These are phyloP conservation scores for Pseudonectria foliicola DNA, from an alignment of 2,329 filamentous ascomycete genomes.

Conservation along the genomic window DNA sequence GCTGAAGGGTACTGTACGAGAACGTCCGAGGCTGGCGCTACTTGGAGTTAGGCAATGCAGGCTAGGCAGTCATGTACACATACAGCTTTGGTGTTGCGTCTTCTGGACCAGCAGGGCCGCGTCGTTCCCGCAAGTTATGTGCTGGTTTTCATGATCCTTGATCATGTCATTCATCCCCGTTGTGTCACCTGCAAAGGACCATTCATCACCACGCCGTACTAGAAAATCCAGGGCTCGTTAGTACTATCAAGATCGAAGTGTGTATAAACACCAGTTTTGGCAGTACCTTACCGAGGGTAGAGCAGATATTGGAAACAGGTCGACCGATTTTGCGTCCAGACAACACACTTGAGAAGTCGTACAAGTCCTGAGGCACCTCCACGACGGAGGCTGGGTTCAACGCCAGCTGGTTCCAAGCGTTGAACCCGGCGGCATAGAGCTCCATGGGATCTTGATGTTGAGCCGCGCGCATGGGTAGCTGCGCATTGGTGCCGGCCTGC, in stretches of 20 bases:
- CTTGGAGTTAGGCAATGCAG: too few relatives aligned
- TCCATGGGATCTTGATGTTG: constrained; percentile 29
- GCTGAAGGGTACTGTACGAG: constrained; percentile 18
- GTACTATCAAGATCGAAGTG: too few relatives aligned
- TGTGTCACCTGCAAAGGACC: constrained; percentile 13
- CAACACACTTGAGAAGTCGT: constrained; percentile 37
- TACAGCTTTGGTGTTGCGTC: background rate
- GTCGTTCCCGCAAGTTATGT: constrained; percentile 7
- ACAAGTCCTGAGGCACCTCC: constrained; percentile 39
- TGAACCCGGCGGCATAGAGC: constrained; percentile 49
- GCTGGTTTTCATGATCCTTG: background rate
- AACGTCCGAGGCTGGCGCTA: constrained; percentile 1
- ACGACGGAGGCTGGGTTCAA: constrained; percentile 22
- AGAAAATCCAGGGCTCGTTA: constrained; percentile 1
- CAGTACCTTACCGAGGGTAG: constrained; percentile 36
- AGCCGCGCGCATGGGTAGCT: constrained; percentile 7
- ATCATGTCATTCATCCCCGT: background rate
- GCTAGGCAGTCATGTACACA: background rate
- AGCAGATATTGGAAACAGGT: constrained; percentile 32
- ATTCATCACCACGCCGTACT: constrained; percentile 14
- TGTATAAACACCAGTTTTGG: background rate
- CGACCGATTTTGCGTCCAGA: constrained; percentile 27
- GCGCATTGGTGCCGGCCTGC: constrained; percentile 1
- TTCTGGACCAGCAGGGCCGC: constrained; percentile 4
- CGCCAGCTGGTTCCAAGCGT: constrained; percentile 49